Conservation (phyloP, 352 stramenopile genomes). For the Phytophthora boehmeriae region DNA sequence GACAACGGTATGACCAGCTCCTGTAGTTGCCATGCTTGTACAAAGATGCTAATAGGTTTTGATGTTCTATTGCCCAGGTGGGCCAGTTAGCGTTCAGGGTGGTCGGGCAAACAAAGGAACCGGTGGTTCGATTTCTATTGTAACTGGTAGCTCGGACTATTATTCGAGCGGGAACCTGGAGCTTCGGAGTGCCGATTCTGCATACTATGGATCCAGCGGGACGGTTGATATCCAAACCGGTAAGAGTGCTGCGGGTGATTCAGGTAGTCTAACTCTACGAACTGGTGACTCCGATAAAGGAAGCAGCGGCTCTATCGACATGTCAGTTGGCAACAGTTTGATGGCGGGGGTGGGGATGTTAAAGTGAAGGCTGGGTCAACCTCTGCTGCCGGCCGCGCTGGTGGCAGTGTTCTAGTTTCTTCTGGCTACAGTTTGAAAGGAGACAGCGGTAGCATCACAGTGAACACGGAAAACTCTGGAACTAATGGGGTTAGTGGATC, state of each 20-base stretch:
- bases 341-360: slow-evolving; percentile 26
- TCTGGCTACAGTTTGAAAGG: slow-evolving; percentile 69
- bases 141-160: slow-evolving; percentile 45
- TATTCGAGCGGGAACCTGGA: slow-evolving; percentile 61
- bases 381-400: slow-evolving; percentile 50
- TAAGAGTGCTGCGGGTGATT: slow-evolving; percentile 56
- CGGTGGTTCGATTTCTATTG: slow-evolving; percentile 56
- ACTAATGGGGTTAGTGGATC: slow-evolving; percentile 74
- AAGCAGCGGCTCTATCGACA: slow-evolving; percentile 28
- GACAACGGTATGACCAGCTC: slow-evolving; percentile 47
- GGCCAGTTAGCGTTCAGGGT: slow-evolving; percentile 51
- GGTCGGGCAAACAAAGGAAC: slow-evolving; percentile 50
- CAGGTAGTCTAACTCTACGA: slow-evolving; percentile 56
- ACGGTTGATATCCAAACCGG: slow-evolving; percentile 67
- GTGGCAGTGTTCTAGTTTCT: slow-evolving; percentile 78
- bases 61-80: slow-evolving; percentile 32
- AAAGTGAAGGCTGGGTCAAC: slow-evolving; percentile 34
- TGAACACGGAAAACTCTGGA: slow-evolving; percentile 81
- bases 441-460: slow-evolving; percentile 81
- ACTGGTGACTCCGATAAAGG: slow-evolving; percentile 59
- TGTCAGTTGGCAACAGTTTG: slow-evolving; percentile 28
- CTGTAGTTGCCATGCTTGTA: background rate
- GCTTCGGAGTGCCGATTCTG: slow-evolving; percentile 73
- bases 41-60: slow-evolving; percentile 1
- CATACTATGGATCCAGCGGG: slow-evolving; percentile 69